A percentile compares a stretch with the other conserved stretches of the same genome.
phyloP scores from a whole-genome alignment of 2,329 filamentous ascomycete species.

The Pyricularia sp. region DNA sequence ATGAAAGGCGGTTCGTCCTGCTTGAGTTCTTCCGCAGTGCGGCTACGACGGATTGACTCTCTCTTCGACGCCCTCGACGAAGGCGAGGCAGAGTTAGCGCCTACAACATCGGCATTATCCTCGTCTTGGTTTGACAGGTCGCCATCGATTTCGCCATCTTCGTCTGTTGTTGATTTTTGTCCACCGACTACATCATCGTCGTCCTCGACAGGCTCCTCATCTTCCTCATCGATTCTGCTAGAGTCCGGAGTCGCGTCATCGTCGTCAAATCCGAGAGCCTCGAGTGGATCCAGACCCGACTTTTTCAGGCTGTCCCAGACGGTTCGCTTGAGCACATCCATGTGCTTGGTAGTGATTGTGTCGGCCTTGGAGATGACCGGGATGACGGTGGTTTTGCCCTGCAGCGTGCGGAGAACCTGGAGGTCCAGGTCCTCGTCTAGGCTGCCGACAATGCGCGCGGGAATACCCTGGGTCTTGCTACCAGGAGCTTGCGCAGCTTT shows the following conservation, averaged over 20 bases:
- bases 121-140: constrained; percentile 12
- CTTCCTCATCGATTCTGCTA: constrained; percentile 43
- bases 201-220: constrained; percentile 32
- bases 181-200: constrained; percentile 15
- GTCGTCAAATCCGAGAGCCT: constrained; percentile 75
- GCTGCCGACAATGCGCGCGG: constrained; percentile 46
- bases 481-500: constrained; percentile 35
- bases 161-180: not conserved
- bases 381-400: constrained; percentile 91
- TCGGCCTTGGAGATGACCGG: constrained; percentile 96
- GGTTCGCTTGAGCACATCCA: constrained; percentile 81
- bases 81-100: constrained; percentile 15
- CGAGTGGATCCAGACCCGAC: constrained; percentile 78
- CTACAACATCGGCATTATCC: constrained; percentile 23
- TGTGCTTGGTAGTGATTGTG: constrained; percentile 90
- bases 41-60: constrained; percentile 36
- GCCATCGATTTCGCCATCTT: constrained; percentile 18
- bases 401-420: constrained; percentile 77
- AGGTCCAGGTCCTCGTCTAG: constrained; percentile 86
- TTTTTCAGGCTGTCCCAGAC: constrained; percentile 84
- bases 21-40: constrained; percentile 32
- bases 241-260: constrained; percentile 44
- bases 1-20: constrained; percentile 58
- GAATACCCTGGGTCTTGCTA: constrained; percentile 32
- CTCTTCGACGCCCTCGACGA: constrained; percentile 32